phyloP scores from a whole-genome alignment of 345 rosid species.

The Populus simonii region DNA sequence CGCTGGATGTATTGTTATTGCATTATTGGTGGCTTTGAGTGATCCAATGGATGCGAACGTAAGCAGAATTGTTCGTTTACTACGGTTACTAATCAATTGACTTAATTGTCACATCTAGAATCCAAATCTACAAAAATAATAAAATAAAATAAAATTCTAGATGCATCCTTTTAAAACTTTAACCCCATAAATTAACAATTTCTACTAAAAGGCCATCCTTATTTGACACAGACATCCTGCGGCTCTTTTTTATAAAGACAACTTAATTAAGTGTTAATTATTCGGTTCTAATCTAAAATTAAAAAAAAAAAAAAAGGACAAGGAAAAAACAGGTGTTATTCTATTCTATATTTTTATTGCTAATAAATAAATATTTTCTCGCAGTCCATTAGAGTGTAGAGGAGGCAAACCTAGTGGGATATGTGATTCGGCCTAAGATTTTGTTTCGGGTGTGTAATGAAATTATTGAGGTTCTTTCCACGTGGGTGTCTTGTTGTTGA shows the following conservation, averaged over 20 bases:
- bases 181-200: neutral
- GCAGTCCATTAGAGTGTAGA: conserved; percentile 10
- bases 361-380: neutral
- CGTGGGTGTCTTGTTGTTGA: conserved; percentile 13
- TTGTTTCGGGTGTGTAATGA: conserved; percentile 12
- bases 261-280: neutral
- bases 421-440: conserved; percentile 32
- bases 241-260: neutral
- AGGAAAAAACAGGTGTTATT: neutral
- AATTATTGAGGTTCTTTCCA: conserved; percentile 32
- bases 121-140: neutral
- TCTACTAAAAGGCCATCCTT: conserved; percentile 8
- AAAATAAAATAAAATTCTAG: too few species aligned
- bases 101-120: conserved; percentile 20
- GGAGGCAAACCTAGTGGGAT: conserved; percentile 26
- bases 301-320: too few species aligned
- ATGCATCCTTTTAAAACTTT: neutral
- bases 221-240: neutral
- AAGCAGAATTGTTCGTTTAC: neutral
- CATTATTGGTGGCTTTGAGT: neutral
- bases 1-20: neutral
- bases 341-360: neutral
- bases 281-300: too few species aligned
- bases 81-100: conserved; percentile 11
- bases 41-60: conserved; percentile 9